These are phyloP conservation scores for Lepidium didymum DNA, from an alignment of 345 rosid genomes.

Conservation along the genomic window DNA sequence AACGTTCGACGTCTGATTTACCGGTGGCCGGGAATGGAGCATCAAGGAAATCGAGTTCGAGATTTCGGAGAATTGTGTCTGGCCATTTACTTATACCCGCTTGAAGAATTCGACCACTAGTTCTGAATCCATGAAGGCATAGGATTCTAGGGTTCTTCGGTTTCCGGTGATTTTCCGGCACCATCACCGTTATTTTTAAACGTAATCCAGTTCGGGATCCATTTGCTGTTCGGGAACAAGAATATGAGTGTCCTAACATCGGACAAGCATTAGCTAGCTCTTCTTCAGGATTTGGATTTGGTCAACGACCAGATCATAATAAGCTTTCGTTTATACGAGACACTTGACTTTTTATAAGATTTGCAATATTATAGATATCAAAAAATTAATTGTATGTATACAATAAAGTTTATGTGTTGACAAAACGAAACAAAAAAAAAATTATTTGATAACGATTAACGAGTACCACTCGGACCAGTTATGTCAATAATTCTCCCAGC, in stretches of 20 bases:
- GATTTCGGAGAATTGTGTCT: conserved; percentile 12
- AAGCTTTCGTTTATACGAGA: too few relatives aligned
- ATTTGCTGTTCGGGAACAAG: conserved; percentile 2
- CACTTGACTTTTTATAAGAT: too few relatives aligned
- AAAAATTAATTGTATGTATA: too few relatives aligned
- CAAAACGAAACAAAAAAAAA: too few relatives aligned
- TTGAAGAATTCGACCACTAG: conserved; percentile 32
- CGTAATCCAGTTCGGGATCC: neutral
- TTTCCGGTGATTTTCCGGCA: conserved; percentile 4
- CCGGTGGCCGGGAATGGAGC: conserved; percentile 37
- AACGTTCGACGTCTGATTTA: conserved; percentile 35
- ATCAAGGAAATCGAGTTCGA: conserved; percentile 39
- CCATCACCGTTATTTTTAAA: conserved; percentile 11
- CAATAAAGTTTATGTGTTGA: too few relatives aligned
- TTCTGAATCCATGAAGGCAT: conserved; percentile 45
- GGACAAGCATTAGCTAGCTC: neutral
- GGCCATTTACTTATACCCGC: conserved; percentile 22
- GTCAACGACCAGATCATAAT: too few relatives aligned
- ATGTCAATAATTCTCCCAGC: too few relatives aligned
- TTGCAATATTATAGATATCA: too few relatives aligned
- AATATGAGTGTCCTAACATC: conserved; percentile 10
- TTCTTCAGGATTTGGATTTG: neutral
- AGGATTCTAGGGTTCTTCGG: conserved; percentile 25
- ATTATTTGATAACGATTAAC: too few relatives aligned
- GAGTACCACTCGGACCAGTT: too few relatives aligned